A percentile compares a stretch with the other conserved stretches of the same genome.
Conservation (phyloP, 371 early-diverging fungal genomes). For the Parasitella parasitica region DNA sequence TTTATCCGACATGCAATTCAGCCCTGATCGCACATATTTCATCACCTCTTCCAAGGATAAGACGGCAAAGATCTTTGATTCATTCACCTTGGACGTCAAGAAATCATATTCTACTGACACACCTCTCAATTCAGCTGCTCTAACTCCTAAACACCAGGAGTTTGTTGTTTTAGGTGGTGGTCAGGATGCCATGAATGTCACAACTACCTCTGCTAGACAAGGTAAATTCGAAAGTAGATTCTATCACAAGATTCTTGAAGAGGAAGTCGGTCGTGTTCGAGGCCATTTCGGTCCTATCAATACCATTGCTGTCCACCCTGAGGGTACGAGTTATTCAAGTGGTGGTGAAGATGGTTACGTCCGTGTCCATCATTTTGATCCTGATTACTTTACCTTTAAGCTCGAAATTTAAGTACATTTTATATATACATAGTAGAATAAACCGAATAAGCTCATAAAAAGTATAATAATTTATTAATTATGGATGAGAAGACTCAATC, state of each 20-base stretch:
- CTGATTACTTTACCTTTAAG: slow-evolving; percentile 94
- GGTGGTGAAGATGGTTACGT: slow-evolving; percentile 99
- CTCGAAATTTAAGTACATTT: slow-evolving; percentile 45
- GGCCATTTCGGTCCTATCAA: slow-evolving; percentile 99
- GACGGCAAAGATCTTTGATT: slow-evolving; percentile 89
- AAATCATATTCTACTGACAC: slow-evolving; percentile 92
- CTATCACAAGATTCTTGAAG: slow-evolving; percentile 96
- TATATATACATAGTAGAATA: neutral
- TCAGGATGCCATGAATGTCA: slow-evolving; percentile 89
- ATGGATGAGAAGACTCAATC: neutral
- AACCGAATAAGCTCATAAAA: neutral
- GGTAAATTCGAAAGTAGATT: slow-evolving; percentile 99
- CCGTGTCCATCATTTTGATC: slow-evolving; percentile 95
- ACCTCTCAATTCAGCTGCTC: slow-evolving; percentile 94
- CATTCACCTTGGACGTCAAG: slow-evolving; percentile 77
- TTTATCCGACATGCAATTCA: slow-evolving; percentile 95
- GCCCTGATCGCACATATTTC: slow-evolving; percentile 91
- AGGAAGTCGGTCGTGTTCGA: slow-evolving; percentile 96
- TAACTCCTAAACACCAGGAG: slow-evolving; percentile 86
- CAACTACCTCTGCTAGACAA: slow-evolving; percentile 91
- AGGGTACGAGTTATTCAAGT: slow-evolving; percentile 91
- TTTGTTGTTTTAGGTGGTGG: slow-evolving; percentile 83
- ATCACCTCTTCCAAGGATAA: slow-evolving; percentile 98
- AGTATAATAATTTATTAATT: slow-evolving; percentile 1
- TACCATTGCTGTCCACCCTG: slow-evolving; percentile 96